Evolutionary conservation across 2,329 filamentous ascomycete species (phyloP), one percentile per base, ranked within the genome.

Genomic region (Alternaria rosae): DNA sequence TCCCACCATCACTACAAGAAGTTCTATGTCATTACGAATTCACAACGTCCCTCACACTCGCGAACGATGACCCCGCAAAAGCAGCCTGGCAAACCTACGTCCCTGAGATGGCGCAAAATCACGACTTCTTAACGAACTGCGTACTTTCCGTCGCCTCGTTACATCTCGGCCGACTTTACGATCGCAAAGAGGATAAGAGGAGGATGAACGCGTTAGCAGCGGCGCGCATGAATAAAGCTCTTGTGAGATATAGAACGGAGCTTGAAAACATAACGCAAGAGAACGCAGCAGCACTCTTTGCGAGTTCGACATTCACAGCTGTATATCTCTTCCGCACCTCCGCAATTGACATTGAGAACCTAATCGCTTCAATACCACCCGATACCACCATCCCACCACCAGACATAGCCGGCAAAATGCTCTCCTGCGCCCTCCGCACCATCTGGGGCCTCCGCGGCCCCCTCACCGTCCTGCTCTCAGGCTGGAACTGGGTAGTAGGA

Each of bases 71-170:
- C 23, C 71, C 73, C 6, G 76, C 73, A 10, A 76, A 78, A 59
- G 64, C 67, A 50, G 76, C 74, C 11, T 79, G 76, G 76, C 72
- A 74, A 17, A 54, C 66, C 11, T 65, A 62, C 51, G 61, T 82
- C 9, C 76, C 75, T 12, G 75, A 78, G 45, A 61, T 83, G 47
- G 83, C 82, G 8, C 76, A 79, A 11, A 73, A 76, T 1, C 79
- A 83, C 60, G 73, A 80, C 3, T 85, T 81, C 50, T 72, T 85
- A 8, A 69, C 84, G 9, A 81, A 84, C 61, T 80, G 80, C 43
- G 76, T 85, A 6, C 70, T 84, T 0, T 80, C 82, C 2, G 70
- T 84, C 13, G 78, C 83, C 12, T 82, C 82, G 3, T 73, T 85
- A 25, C 83, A 85, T 59, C 69, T 84, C 10, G 80, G 78, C 12